These are phyloP conservation scores for Xylaria palmicola DNA, from an alignment of 495 filamentous ascomycete genomes.

Conservation along the genomic window DNA sequence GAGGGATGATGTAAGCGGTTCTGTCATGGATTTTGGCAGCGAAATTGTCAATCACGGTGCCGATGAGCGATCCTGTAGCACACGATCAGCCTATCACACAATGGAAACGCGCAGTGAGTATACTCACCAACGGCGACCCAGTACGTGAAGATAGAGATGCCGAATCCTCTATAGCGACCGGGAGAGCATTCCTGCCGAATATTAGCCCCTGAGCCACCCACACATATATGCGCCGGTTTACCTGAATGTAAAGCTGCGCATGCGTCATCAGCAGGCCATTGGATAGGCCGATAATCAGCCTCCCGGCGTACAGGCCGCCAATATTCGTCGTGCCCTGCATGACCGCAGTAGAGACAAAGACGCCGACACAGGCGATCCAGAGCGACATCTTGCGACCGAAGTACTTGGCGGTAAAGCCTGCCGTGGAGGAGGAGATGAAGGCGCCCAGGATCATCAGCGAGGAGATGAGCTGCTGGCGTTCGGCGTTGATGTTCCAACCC, in stretches of 20 bases:
- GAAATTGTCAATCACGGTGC: constrained; percentile 63
- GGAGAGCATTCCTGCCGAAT: constrained; percentile 46
- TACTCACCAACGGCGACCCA: constrained; percentile 41
- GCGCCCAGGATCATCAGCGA: constrained; percentile 62
- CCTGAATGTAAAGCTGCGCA: constrained; percentile 57
- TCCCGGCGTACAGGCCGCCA: constrained; percentile 54
- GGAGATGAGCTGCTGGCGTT: constrained; percentile 55
- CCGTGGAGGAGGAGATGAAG: constrained; percentile 55
- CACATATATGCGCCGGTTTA: constrained; percentile 17
- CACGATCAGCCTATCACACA: not conserved
- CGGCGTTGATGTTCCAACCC: constrained; percentile 56
- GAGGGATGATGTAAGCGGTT: constrained; percentile 56
- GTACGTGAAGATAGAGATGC: constrained; percentile 42
- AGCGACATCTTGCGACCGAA: constrained; percentile 49
- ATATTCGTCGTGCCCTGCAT: constrained; percentile 58
- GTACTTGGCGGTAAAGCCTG: constrained; percentile 49
- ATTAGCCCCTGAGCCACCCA: not conserved
- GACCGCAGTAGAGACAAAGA: constrained; percentile 50
- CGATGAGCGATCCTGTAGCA: constrained; percentile 45
- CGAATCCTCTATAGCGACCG: constrained; percentile 50
- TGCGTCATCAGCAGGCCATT: constrained; percentile 61
- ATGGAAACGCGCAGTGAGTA: not conserved
- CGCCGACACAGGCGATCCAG: constrained; percentile 50
- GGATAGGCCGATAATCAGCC: constrained; percentile 56
- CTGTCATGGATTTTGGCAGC: constrained; percentile 46